phyloP scores from a whole-genome alignment of 192 early-diverging fungal genomes.

The Coemansia sp. region DNA sequence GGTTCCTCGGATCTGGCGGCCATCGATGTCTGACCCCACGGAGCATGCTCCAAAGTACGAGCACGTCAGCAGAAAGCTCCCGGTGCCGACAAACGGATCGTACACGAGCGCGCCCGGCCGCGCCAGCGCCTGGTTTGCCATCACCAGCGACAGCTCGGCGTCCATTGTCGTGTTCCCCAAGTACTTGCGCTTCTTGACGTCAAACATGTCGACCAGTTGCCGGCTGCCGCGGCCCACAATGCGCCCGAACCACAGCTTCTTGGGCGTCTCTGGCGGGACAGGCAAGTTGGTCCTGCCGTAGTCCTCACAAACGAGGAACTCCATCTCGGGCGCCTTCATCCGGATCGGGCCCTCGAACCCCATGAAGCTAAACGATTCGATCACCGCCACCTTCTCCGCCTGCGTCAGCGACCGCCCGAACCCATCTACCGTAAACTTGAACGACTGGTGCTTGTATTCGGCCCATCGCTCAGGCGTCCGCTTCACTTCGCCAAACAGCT shows the following conservation, averaged over 20 bases:
- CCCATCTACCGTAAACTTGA: constrained; percentile 73
- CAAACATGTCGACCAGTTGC: constrained; percentile 74
- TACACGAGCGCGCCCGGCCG: constrained; percentile 72
- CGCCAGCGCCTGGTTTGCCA: constrained; percentile 93
- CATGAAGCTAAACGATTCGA: constrained; percentile 85
- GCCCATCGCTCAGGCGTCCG: constrained; percentile 59
- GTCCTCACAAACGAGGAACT: constrained; percentile 77
- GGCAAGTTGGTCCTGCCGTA: constrained; percentile 60
- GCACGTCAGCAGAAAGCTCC: constrained; percentile 88
- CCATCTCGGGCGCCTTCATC: constrained; percentile 73
- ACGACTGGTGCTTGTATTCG: constrained; percentile 58
- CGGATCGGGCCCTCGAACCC: constrained; percentile 76
- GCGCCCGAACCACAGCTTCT: constrained; percentile 68
- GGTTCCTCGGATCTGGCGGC: constrained; percentile 93
- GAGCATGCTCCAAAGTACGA: constrained; percentile 91
- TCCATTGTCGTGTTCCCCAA: constrained; percentile 98
- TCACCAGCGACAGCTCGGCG: constrained; percentile 92
- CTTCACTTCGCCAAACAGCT: constrained; percentile 62
- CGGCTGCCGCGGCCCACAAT: constrained; percentile 66
- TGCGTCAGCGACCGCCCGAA: constrained; percentile 74
- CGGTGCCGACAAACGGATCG: constrained; percentile 98
- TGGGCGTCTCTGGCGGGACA: constrained; percentile 12
- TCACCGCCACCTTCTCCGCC: constrained; percentile 73
- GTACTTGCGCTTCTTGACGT: constrained; percentile 93
- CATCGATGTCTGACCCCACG: constrained; percentile 95